A percentile compares a stretch with the other conserved stretches of the same genome.
These are phyloP conservation scores for Heliamphora pulchella DNA, from an alignment of 179 eudicot genomes.

Conservation along the genomic window DNA sequence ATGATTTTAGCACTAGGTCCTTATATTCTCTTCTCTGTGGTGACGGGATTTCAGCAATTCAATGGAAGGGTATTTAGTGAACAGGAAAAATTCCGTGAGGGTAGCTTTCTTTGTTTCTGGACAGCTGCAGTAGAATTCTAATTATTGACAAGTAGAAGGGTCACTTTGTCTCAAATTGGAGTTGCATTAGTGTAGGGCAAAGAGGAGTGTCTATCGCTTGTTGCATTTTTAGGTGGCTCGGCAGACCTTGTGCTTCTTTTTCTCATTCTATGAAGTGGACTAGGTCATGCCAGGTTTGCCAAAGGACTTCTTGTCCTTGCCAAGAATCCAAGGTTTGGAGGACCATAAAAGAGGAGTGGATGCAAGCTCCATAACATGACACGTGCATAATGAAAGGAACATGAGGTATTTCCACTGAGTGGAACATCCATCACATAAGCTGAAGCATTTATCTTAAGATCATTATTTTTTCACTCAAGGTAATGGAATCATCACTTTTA, in stretches of 20 bases:
- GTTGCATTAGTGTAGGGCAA: neutral
- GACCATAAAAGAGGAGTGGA: neutral
- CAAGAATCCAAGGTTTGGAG: neutral
- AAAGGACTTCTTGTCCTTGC: neutral
- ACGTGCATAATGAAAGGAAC: neutral
- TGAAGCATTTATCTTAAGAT: neutral
- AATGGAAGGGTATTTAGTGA: neutral
- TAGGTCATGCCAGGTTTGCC: neutral
- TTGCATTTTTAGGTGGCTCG: neutral
- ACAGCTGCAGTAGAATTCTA: neutral
- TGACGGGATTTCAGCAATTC: neutral
- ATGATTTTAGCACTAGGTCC: neutral
- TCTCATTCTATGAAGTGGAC: neutral
- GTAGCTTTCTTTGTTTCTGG: neutral
- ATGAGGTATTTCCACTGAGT: neutral
- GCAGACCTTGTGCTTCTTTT: neutral
- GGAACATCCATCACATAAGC: neutral
- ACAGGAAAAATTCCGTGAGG: neutral
- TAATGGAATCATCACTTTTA: neutral
- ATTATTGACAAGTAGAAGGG: neutral
- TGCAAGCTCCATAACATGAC: neutral
- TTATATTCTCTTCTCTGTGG: neutral
- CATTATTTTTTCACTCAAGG: neutral
- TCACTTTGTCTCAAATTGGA: neutral
- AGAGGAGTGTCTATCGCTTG: neutral